Conservation (phyloP, 257 asterid genomes). For the Plantago major region DNA sequence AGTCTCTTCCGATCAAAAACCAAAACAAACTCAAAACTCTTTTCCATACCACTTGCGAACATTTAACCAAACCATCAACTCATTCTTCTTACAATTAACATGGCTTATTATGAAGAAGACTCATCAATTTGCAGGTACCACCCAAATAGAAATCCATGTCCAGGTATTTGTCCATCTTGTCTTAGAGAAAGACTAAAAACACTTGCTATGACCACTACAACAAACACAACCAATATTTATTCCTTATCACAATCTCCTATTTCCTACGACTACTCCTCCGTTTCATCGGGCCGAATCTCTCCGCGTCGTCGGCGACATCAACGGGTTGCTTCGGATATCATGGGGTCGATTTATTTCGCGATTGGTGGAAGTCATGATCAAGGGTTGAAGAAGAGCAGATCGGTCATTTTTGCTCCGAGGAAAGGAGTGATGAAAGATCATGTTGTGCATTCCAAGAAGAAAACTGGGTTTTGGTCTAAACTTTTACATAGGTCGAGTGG, state of each 20-base stretch:
- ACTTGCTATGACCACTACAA: too few relatives aligned
- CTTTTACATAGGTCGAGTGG: conserved; percentile 30
- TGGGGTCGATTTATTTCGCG: conserved; percentile 29
- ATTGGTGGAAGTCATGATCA: conserved; percentile 2
- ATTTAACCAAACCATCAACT: too few relatives aligned
- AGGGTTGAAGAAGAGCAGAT: conserved; percentile 54
- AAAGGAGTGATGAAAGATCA: conserved; percentile 9
- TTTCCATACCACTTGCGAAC: too few relatives aligned
- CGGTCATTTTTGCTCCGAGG: conserved; percentile 45
- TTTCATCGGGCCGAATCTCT: conserved; percentile 22
- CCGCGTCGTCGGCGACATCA: conserved; percentile 32
- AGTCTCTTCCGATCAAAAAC: too few relatives aligned
- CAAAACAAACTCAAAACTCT: background rate
- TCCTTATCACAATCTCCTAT: conserved; percentile 23
- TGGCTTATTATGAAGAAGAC: conserved; percentile 46
- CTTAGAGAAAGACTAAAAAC: conserved; percentile 38
- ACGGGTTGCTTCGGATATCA: conserved; percentile 37
- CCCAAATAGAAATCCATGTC: conserved; percentile 50
- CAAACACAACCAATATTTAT: conserved; percentile 18
- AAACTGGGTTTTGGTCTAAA: conserved; percentile 64
- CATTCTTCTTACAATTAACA: background rate
- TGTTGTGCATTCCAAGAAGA: conserved; percentile 31
- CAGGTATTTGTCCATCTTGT: conserved; percentile 67
- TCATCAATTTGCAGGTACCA: conserved; percentile 42
- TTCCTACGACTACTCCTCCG: conserved; percentile 23